A percentile compares a stretch with the other conserved stretches of the same genome.
Conservation (phyloP, 2,329 filamentous ascomycete genomes). For the Colletotrichum paranaense region DNA sequence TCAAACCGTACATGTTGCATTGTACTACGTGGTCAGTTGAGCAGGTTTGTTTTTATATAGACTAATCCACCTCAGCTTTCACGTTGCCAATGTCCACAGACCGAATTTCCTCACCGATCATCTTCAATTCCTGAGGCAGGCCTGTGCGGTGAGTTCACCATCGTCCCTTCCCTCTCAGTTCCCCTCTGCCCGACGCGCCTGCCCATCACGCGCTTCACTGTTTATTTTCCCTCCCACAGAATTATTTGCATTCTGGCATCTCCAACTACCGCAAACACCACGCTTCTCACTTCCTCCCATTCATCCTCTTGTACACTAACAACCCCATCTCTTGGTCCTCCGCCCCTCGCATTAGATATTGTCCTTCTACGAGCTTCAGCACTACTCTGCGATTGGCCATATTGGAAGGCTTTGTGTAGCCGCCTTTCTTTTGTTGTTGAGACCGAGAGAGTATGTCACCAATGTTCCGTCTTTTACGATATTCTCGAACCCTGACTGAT, state of each 20-base stretch:
- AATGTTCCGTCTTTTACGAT: neutral
- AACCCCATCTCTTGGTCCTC: neutral
- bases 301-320: too few relatives aligned
- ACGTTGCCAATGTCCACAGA: neutral
- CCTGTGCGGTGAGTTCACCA: neutral
- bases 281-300: neutral
- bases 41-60: neutral
- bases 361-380: neutral
- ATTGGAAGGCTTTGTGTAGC: neutral
- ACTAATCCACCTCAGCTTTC: neutral
- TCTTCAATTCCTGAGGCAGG: neutral
- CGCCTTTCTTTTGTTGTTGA: neutral
- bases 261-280: neutral
- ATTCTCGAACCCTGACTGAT: neutral
- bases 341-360: neutral
- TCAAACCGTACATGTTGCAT: neutral
- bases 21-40: neutral
- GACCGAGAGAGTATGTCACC: neutral
- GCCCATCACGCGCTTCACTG: neutral
- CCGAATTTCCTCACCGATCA: neutral
- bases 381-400: neutral
- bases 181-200: neutral
- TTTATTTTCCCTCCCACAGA: neutral
- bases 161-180: constrained; percentile 9
- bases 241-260: neutral